Conservation (phyloP, 179 eudicot genomes). For the Sideroxylon spinosum region DNA sequence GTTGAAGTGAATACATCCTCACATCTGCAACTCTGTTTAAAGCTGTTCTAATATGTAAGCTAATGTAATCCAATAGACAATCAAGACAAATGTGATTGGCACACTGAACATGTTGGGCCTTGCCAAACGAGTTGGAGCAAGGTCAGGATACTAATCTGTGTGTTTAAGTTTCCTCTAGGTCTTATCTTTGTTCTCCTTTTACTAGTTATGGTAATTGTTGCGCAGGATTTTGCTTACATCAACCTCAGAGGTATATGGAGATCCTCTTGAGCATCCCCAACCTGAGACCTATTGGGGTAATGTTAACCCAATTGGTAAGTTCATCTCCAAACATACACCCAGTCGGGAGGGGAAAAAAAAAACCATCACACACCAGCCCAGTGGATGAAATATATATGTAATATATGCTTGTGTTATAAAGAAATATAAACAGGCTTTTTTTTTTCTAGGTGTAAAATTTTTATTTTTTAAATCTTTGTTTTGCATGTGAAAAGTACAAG, state of each 20-base stretch:
- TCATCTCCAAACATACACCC: no score
- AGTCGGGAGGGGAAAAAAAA: no score
- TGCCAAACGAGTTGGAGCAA: constrained; percentile 99
- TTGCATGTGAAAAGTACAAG: background rate
- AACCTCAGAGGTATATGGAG: constrained; percentile 99
- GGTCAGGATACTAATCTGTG: constrained; percentile 36
- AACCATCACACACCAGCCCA: background rate
- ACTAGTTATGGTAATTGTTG: constrained; percentile 12
- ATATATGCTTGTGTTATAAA: background rate
- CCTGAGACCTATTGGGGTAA: constrained; percentile 97
- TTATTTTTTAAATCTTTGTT: background rate
- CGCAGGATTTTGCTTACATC: constrained; percentile 95
- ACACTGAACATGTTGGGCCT: constrained; percentile 98
- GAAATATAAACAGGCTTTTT: background rate
- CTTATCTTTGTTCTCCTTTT: background rate
- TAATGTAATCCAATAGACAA: constrained; percentile 50
- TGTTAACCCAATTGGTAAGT: constrained; percentile 92
- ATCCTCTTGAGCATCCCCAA: constrained; percentile 95
- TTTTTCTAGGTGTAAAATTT: background rate
- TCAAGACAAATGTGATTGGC: constrained; percentile 98
- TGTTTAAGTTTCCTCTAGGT: background rate
- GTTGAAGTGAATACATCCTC: background rate
- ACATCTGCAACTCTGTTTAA: background rate
- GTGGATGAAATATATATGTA: background rate
- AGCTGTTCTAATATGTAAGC: background rate